Percentiles rank a stretch among this genome's conserved stretches.
Evolutionary conservation across 2,329 filamentous ascomycete species (phyloP).

Genomic region (Penicillium sp.): DNA sequence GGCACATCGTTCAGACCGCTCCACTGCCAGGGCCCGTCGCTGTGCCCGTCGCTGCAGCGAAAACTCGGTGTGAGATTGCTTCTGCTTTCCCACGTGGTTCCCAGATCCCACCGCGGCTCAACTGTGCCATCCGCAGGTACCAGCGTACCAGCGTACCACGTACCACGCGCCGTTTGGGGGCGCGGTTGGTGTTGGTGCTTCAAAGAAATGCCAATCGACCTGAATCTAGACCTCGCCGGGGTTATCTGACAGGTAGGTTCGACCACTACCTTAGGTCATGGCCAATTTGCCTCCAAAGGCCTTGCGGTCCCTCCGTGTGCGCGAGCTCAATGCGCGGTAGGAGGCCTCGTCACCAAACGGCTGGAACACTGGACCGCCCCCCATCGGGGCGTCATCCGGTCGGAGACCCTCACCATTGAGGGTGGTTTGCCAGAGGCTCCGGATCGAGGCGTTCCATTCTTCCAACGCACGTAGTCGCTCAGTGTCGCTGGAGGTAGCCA

Average conservation of each 20-base stretch:
- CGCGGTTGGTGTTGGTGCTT: not conserved
- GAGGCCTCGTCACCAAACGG: constrained; percentile 36
- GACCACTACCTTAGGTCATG: not conserved
- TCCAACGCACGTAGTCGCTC: constrained; percentile 71
- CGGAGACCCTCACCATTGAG: constrained; percentile 73
- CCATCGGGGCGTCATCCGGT: constrained; percentile 44
- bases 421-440: constrained; percentile 69
- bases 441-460: constrained; percentile 72
- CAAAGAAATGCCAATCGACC: not conserved
- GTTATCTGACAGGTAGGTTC: not conserved
- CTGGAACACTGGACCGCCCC: constrained; percentile 32
- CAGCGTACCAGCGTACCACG: not conserved
- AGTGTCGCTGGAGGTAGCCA: constrained; percentile 73
- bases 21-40: constrained; percentile 15
- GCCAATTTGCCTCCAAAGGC: constrained; percentile 7
- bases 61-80: constrained; percentile 23
- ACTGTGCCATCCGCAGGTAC: constrained; percentile 10
- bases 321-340: constrained; percentile 21
- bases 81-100: constrained; percentile 9
- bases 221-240: not conserved
- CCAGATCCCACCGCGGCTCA: constrained; percentile 9
- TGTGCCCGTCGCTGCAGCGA: constrained; percentile 13
- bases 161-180: no score
- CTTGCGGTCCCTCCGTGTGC: constrained; percentile 32
- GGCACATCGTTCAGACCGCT: constrained; percentile 9